Conservation (phyloP, 2,329 filamentous ascomycete genomes). For the Cercospora berteroae region DNA sequence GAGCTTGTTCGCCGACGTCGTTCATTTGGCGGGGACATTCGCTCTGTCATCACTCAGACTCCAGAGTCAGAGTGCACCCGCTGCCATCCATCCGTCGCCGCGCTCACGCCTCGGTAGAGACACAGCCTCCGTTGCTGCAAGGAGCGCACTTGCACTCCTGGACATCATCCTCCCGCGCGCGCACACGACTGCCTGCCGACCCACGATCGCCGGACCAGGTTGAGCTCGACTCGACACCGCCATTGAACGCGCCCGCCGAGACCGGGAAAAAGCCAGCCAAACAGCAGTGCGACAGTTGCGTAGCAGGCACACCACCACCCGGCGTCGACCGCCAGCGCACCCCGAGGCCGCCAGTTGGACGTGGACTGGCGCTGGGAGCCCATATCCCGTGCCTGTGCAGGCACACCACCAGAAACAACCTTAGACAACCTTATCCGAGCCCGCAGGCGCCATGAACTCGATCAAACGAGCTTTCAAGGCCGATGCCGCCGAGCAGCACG, state of each 20-base stretch:
- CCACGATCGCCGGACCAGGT: not conserved
- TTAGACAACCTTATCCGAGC: conserved; percentile 8
- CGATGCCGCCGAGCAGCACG: conserved; percentile 9
- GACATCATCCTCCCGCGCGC: not conserved
- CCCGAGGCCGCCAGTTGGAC: not conserved
- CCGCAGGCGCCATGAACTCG: conserved; percentile 13
- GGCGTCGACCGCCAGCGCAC: not conserved
- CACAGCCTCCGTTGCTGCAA: not conserved
- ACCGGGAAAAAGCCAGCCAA: conserved; percentile 3
- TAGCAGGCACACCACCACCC: not conserved
- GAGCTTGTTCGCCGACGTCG: not conserved
- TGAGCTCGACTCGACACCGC: not conserved
- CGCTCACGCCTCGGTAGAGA: not conserved
- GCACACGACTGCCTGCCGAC: not conserved
- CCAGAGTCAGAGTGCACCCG: not conserved
- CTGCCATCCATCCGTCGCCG: not conserved
- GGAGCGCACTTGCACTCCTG: not conserved
- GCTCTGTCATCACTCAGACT: not conserved
- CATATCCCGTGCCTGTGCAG: not conserved
- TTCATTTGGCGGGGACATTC: not conserved
- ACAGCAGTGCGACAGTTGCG: not conserved
- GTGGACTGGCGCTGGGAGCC: not conserved
- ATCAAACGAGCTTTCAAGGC: conserved; percentile 24
- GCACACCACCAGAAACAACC: not conserved
- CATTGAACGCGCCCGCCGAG: not conserved